phyloP scores from a whole-genome alignment of 2,329 filamentous ascomycete species.

The Dryadomyces sulphureus region DNA sequence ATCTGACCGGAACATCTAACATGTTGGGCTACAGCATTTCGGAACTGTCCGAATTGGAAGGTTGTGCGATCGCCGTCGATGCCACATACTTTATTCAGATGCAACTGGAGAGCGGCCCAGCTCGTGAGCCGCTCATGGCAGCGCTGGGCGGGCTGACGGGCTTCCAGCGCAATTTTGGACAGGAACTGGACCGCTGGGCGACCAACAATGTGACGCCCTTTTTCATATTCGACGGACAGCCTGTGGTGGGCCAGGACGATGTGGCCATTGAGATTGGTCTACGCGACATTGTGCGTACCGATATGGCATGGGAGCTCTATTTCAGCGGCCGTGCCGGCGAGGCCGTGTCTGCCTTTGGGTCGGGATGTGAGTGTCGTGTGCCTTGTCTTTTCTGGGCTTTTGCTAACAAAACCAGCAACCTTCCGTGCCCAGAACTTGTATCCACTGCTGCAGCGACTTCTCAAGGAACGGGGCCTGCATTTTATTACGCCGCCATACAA shows the following conservation, averaged over 20 bases:
- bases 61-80: constrained; percentile 68
- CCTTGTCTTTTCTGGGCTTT: constrained; percentile 6
- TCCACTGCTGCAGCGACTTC: constrained; percentile 59
- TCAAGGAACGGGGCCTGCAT: constrained; percentile 53
- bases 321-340: constrained; percentile 63
- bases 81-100: constrained; percentile 77
- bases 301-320: constrained; percentile 78
- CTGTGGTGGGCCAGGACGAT: constrained; percentile 62
- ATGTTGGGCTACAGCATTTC: constrained; percentile 28
- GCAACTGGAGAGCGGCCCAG: constrained; percentile 54
- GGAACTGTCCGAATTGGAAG: constrained; percentile 56
- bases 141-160: constrained; percentile 82
- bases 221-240: constrained; percentile 86
- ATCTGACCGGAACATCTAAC: not conserved
- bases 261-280: constrained; percentile 48
- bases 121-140: constrained; percentile 75
- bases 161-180: constrained; percentile 59
- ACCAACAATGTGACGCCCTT: constrained; percentile 58
- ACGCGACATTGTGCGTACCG: constrained; percentile 53
- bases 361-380: constrained; percentile 24
- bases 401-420: too few species aligned
- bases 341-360: constrained; percentile 77
- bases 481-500: constrained; percentile 80
- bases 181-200: constrained; percentile 60
- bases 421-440: constrained; percentile 59